phyloP scores from a whole-genome alignment of 129 eudicot species.

The Centella asiatica region DNA sequence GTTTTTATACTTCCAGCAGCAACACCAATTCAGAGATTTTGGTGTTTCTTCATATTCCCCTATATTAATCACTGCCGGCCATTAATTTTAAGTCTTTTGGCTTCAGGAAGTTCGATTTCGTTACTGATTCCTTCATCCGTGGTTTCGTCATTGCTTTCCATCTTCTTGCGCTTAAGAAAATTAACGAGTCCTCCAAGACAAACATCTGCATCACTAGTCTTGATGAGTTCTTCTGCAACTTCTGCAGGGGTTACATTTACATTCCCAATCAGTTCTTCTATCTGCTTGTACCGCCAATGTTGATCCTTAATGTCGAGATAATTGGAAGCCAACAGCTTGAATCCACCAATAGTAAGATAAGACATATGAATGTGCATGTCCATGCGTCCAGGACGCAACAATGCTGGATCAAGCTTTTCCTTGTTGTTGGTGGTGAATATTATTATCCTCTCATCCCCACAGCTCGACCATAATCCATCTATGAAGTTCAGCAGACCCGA shows the following conservation, averaged over 20 bases:
- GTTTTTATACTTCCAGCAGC: too few species aligned
- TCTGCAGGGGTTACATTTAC: constrained; percentile 25
- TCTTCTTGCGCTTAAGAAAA: constrained; percentile 16
- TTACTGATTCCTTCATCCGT: neutral
- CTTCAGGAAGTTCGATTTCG: neutral
- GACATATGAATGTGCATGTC: constrained; percentile 48
- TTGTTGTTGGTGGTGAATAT: constrained; percentile 45
- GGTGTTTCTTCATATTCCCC: too few species aligned
- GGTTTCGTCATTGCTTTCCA: constrained; percentile 3
- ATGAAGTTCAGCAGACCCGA: constrained; percentile 40
- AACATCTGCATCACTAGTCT: constrained; percentile 19
- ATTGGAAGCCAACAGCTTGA: constrained; percentile 18
- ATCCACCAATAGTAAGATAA: constrained; percentile 18
- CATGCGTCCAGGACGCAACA: constrained; percentile 48
- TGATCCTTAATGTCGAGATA: constrained; percentile 18
- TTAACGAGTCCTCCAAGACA: constrained; percentile 19
- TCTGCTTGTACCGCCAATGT: constrained; percentile 11
- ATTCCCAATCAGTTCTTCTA: constrained; percentile 15
- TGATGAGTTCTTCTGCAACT: constrained; percentile 30
- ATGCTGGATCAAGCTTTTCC: constrained; percentile 41
- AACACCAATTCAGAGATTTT: too few species aligned
- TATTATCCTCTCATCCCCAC: constrained; percentile 46
- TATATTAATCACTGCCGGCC: neutral
- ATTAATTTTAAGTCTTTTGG: neutral
- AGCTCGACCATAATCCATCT: constrained; percentile 51